Base-by-base conservation (phyloP, 2,329 filamentous ascomycete genomes). In the Exophiala xenobiotica region DNA sequence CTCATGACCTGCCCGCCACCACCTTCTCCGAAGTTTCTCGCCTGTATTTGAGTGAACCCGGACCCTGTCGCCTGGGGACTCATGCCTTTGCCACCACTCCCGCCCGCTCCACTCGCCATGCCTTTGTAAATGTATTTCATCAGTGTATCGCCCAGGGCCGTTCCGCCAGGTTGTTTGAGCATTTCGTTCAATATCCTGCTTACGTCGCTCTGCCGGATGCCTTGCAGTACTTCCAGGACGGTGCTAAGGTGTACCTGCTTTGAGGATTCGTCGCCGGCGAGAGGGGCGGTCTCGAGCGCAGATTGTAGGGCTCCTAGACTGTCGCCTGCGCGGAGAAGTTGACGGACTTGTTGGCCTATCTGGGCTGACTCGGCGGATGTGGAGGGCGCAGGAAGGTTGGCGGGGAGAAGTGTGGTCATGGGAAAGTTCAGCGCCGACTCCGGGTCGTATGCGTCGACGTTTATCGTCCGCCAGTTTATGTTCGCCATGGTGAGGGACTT, bases 141-240 rank as follows among this genome's bases (percentile, higher is more conserved):
- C 69, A 99, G 75, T 45, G 92, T 90, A 70, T 99, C 93, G 61
- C 95, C 75, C 55, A 88, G 80, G 72, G 97, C 93, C 56, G 82
- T 83, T 22, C 93, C 93, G 56, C 88, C 88, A 44, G 87, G 82
- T 8, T 85, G 83, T 53, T 76, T 77, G 73, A 93, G 90, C 65
- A 97, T 87, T 51, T 85, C 82, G 72, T 86, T 83, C 61, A 99
- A 77, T 65, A 97, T 83, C 11, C 89, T 87, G 58, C 85, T 90
- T 88, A 97, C 97, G 63, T 99, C 93, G 63, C 88, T 88, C 66
- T 93, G 90, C 69, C 95, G 91, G 74, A 97, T 97, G 16, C 90
- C 93, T 72, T 96, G 91, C 60, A 99, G 78, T 52, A 97, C 91
- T 74, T 99, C 93, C 56, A 90, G 83, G 33, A 99, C 87, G 16